These are phyloP conservation scores for Geosmithia putterillii DNA, from an alignment of 2,329 filamentous ascomycete genomes.

Conservation along the genomic window DNA sequence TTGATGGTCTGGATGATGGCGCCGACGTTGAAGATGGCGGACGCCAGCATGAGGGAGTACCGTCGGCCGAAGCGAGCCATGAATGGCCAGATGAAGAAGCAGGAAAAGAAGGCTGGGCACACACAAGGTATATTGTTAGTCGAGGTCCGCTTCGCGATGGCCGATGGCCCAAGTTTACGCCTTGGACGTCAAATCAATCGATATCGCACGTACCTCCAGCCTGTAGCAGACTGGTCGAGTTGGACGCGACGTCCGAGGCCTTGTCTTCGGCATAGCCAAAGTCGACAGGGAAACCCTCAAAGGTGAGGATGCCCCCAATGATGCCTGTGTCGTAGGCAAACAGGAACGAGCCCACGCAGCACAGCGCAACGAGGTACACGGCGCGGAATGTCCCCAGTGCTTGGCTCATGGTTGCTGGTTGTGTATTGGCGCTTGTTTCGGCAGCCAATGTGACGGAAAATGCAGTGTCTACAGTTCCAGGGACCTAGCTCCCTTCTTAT, in stretches of 20 bases:
- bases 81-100: constrained; percentile 29
- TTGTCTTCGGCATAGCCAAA: constrained; percentile 18
- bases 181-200: neutral
- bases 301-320: constrained; percentile 25
- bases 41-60: constrained; percentile 23
- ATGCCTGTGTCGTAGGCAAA: constrained; percentile 30
- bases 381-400: constrained; percentile 21
- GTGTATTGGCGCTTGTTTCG: neutral
- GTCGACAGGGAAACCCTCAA: constrained; percentile 23
- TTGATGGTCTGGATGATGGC: constrained; percentile 25
- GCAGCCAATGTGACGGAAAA: too few relatives aligned
- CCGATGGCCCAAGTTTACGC: too few relatives aligned
- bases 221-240: constrained; percentile 26
- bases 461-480: too few relatives aligned
- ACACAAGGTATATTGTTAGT: neutral
- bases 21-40: constrained; percentile 29
- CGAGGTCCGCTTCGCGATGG: too few relatives aligned
- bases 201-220: constrained; percentile 20
- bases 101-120: constrained; percentile 28
- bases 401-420: neutral
- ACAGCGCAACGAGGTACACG: constrained; percentile 21
- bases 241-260: constrained; percentile 20
- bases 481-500: too few relatives aligned
- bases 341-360: constrained; percentile 25
- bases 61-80: constrained; percentile 26